These are phyloP conservation scores for Colletotrichum graminicola DNA, from an alignment of 2,329 filamentous ascomycete species.

Conservation along the genomic window DNA sequence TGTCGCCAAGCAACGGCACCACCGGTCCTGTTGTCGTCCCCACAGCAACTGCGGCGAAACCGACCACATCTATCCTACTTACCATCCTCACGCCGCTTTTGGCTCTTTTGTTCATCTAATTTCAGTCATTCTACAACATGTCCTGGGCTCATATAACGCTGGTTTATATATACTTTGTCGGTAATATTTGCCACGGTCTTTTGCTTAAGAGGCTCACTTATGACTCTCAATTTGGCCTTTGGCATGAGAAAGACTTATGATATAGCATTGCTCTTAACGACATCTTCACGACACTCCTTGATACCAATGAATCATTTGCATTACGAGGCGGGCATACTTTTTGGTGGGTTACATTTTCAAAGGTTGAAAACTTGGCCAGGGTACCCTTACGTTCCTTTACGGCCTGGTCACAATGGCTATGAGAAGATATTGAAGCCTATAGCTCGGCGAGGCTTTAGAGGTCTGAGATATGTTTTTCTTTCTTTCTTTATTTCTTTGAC, in stretches of 20 bases:
- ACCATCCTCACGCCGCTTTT: constrained; percentile 30
- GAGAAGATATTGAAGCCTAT: too few relatives aligned
- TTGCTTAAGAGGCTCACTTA: constrained; percentile 32
- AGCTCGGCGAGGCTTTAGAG: background rate
- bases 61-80: constrained; percentile 17
- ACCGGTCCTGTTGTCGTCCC: constrained; percentile 9
- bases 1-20: constrained; percentile 12
- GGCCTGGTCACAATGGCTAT: background rate
- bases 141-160: background rate
- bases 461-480: background rate
- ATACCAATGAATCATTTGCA: constrained; percentile 26
- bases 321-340: constrained; percentile 4
- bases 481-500: too few relatives aligned
- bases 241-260: background rate
- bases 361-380: constrained; percentile 7
- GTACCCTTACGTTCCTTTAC: constrained; percentile 36
- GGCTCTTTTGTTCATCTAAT: constrained; percentile 36
- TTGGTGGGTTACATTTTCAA: constrained; percentile 10
- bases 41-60: constrained; percentile 9
- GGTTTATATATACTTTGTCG: constrained; percentile 13
- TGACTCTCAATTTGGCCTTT: constrained; percentile 1
- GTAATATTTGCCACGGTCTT: constrained; percentile 13
- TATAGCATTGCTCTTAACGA: constrained; percentile 2
- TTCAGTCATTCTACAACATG: constrained; percentile 15
- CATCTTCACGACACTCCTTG: constrained; percentile 40